phyloP scores from a whole-genome alignment of 495 filamentous ascomycete genomes.

The Jackrogersella minutella region DNA sequence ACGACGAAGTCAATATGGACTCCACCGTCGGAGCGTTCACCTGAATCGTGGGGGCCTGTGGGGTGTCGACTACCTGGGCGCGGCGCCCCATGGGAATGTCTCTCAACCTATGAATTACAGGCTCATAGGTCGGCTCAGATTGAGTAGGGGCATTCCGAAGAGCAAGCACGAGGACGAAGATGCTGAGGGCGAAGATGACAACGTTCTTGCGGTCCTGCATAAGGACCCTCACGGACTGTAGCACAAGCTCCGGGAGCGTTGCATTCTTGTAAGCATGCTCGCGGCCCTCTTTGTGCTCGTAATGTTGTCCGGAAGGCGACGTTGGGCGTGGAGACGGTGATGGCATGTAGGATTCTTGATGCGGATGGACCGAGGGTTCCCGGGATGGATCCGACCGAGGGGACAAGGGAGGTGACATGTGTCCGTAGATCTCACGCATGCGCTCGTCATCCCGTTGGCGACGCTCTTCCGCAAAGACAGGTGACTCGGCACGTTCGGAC shows the following conservation, averaged over 20 bases:
- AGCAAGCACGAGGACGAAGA: conserved; percentile 66
- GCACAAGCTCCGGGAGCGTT: conserved; percentile 65
- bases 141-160: conserved; percentile 41
- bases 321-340: conserved; percentile 23
- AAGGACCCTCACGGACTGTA: conserved; percentile 72
- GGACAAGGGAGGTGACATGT: conserved; percentile 42
- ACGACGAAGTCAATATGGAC: neutral
- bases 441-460: conserved; percentile 58
- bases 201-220: conserved; percentile 77
- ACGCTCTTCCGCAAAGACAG: conserved; percentile 37
- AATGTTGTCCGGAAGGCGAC: conserved; percentile 27
- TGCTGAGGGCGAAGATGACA: conserved; percentile 66
- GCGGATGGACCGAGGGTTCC: conserved; percentile 32
- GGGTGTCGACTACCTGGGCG: conserved; percentile 5
- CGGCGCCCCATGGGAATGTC: conserved; percentile 24
- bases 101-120: conserved; percentile 39
- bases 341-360: conserved; percentile 41
- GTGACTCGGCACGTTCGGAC: conserved; percentile 15
- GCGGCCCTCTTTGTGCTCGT: conserved; percentile 22
- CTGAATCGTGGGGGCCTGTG: conserved; percentile 9
- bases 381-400: conserved; percentile 11
- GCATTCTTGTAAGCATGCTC: conserved; percentile 46
- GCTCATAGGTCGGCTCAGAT: conserved; percentile 30
- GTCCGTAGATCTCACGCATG: conserved; percentile 62
- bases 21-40: neutral